phyloP scores from a whole-genome alignment of 768 basidiomycete genomes.

The Phaffia australis region DNA sequence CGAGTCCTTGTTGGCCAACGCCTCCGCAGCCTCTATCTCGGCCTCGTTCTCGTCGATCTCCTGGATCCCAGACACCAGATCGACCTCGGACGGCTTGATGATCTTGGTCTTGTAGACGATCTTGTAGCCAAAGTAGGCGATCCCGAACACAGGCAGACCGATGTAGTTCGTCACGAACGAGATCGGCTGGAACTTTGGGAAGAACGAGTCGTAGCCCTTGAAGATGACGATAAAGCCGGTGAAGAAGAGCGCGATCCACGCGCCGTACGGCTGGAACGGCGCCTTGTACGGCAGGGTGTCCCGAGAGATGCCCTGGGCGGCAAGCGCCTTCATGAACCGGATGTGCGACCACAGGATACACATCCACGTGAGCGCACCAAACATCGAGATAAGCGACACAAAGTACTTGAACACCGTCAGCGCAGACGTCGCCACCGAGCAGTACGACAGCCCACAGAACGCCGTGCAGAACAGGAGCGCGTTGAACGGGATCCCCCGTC shows the following conservation, averaged over 20 bases:
- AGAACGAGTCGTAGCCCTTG: conserved; percentile 44
- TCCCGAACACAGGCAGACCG: conserved; percentile 46
- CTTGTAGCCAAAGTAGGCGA: conserved; percentile 45
- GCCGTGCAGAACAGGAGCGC: conserved; percentile 48
- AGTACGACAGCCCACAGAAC: conserved; percentile 49
- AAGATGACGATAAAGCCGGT: conserved; percentile 49
- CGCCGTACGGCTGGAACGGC: conserved; percentile 48
- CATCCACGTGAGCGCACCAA: conserved; percentile 28
- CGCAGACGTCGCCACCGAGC: background rate
- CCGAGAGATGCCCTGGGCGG: conserved; percentile 44
- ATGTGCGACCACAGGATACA: conserved; percentile 54
- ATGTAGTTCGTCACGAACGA: conserved; percentile 35
- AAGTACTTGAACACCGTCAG: conserved; percentile 27
- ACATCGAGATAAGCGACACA: conserved; percentile 20
- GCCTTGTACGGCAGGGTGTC: conserved; percentile 38
- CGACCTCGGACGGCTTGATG: conserved; percentile 46
- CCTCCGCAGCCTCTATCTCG: conserved; percentile 44
- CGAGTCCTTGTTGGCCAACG: conserved; percentile 14
- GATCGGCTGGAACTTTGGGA: conserved; percentile 19
- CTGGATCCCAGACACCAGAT: conserved; percentile 51
- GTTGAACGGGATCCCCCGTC: conserved; percentile 35
- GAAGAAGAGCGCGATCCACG: conserved; percentile 63
- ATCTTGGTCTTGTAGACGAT: conserved; percentile 35
- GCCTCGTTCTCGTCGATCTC: conserved; percentile 58
- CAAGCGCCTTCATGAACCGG: conserved; percentile 40